Base-by-base conservation (phyloP, 139 green algal species). In the Ulvella scutata region DNA sequence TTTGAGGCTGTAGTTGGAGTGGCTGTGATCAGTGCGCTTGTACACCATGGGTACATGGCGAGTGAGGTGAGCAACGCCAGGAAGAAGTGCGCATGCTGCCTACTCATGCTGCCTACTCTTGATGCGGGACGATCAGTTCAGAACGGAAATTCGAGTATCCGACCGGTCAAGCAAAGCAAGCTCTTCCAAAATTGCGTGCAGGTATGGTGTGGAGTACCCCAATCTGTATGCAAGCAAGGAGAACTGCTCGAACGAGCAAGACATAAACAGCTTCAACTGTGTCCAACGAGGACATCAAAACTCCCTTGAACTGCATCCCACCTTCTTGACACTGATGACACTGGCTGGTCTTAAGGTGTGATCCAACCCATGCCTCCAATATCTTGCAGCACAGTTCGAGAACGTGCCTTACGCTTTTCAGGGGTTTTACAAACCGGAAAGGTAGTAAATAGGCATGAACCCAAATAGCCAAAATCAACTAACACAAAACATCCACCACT, bases 271-370 rank as follows among this genome's bases (percentile, higher is more conserved):
- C 7, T 72, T 43, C 9, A 37, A 37, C 60, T 88, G 80, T 40
- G 43, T 85, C 17, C 85, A 90, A 74, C 75, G 85, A 28, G 88
- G 74, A 0, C 87, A 92, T 75, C 85, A 91, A 80, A 90, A 92
- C 79, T 82, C 72, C 9, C 77, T 93, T 36, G 88, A 93, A 78
- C 84, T 85, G 61, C 78, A 83, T 37, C 83, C 85, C 28, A 82
- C 74, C 38, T 85, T 85, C 76, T 51, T 88, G 61, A 75, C 34
- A 0, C 72, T 88, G 72, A 72, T 87, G 10, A 26, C 80, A 0
- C 39, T 61, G 0, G 77, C 83, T 28, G 83, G 81, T 26, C 37
- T 87, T 34, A 79, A 84, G 79, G 77, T 87, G 73, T n/a, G 43
- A 3, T 34, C 7, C 37, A 34, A 43, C 10, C 61, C 26, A 61